phyloP scores from a whole-genome alignment of 116 monocot species.

The Papilionanthe hybrid region DNA sequence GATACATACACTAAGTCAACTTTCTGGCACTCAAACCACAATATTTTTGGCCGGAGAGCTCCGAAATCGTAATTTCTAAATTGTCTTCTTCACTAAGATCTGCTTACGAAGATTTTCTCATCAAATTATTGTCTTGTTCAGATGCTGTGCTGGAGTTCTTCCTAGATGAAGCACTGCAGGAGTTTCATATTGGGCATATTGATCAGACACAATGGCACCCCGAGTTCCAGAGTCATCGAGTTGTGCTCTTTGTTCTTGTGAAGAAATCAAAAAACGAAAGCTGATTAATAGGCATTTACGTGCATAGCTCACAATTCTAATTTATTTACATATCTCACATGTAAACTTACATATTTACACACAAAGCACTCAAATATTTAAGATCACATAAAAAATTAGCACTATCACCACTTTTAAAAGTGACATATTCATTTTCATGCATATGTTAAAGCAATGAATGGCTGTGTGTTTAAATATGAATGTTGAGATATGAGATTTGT shows the following conservation, averaged over 20 bases:
- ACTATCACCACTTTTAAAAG: too few species aligned
- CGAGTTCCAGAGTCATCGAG: slow-evolving; percentile 63
- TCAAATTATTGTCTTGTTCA: slow-evolving; percentile 5
- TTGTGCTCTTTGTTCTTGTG: slow-evolving; percentile 70
- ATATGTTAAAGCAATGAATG: too few species aligned
- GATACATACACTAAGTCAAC: slow-evolving; percentile 49
- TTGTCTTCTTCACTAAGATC: too few species aligned
- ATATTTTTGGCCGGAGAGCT: slow-evolving; percentile 81
- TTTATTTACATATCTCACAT: too few species aligned
- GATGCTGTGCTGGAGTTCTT: slow-evolving; percentile 89
- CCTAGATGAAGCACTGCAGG: slow-evolving; percentile 71
- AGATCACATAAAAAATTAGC: too few species aligned
- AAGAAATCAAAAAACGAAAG: slow-evolving; percentile 19
- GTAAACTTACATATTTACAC: too few species aligned
- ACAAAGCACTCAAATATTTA: too few species aligned
- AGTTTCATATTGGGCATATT: slow-evolving; percentile 64
- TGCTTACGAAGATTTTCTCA: not conserved
- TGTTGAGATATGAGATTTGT: too few species aligned
- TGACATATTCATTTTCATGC: too few species aligned
- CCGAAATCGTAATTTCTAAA: slow-evolving; percentile 52
- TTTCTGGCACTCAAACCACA: slow-evolving; percentile 59
- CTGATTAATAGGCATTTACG: not conserved
- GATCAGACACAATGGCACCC: slow-evolving; percentile 90
- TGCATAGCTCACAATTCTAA: too few species aligned
- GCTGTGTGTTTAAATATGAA: too few species aligned